Percentiles rank a stretch among this genome's conserved stretches.
phyloP scores from a whole-genome alignment of 768 basidiomycete genomes.

The Dacryopinax primogenitus region DNA sequence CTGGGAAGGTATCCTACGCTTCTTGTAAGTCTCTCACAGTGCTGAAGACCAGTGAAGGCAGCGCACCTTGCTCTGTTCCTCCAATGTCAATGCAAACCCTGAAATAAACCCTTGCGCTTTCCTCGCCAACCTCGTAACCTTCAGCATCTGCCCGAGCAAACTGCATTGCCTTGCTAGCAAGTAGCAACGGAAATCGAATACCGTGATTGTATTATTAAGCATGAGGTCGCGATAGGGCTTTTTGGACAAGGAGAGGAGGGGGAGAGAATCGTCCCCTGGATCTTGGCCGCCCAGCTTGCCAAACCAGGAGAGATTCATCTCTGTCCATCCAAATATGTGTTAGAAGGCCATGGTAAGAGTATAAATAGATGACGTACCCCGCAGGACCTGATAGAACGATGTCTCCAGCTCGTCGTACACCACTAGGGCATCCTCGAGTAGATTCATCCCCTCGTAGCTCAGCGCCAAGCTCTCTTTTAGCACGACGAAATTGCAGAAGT shows the following conservation, averaged over 20 bases:
- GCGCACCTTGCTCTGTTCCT: slow-evolving; percentile 53
- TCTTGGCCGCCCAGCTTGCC: slow-evolving; percentile 63
- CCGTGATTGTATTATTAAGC: slow-evolving; percentile 74
- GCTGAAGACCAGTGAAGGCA: slow-evolving; percentile 9
- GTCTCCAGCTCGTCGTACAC: slow-evolving; percentile 88
- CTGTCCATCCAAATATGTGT: slow-evolving; percentile 46
- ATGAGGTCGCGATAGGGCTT: slow-evolving; percentile 87
- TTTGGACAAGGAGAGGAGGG: slow-evolving; percentile 61
- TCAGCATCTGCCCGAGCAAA: slow-evolving; percentile 55
- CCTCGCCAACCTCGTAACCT: slow-evolving; percentile 54
- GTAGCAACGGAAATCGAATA: slow-evolving; percentile 89
- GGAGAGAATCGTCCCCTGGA: slow-evolving; percentile 61
- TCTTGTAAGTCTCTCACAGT: too few species aligned
- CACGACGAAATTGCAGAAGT: slow-evolving; percentile 94
- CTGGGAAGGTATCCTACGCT: slow-evolving; percentile 24
- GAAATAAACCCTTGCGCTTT: slow-evolving; percentile 64
- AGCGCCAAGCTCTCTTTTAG: slow-evolving; percentile 92
- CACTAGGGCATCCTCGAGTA: slow-evolving; percentile 76
- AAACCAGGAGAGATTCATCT: slow-evolving; percentile 86
- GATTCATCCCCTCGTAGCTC: slow-evolving; percentile 80
- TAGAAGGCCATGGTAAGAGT: neutral
- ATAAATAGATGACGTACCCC: slow-evolving; percentile 19
- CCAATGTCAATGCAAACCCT: slow-evolving; percentile 59
- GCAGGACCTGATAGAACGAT: slow-evolving; percentile 44
- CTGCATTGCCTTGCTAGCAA: slow-evolving; percentile 75